phyloP scores from a whole-genome alignment of 2,329 filamentous ascomycete species.

The Diaporthe velutina region DNA sequence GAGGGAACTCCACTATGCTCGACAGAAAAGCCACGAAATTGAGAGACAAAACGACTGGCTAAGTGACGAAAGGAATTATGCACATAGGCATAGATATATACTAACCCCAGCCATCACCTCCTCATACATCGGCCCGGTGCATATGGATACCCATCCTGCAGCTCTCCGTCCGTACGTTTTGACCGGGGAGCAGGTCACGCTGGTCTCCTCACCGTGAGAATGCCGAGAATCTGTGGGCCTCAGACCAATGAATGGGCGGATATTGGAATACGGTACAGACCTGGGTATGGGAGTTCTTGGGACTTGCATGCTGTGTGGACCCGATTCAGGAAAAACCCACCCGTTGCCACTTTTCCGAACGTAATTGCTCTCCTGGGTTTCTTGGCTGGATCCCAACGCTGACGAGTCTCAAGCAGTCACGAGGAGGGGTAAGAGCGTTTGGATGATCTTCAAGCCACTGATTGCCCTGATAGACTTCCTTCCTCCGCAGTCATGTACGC shows the following conservation, averaged over 20 bases:
- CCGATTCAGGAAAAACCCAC: conserved; percentile 12
- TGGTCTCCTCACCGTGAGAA: conserved; percentile 20
- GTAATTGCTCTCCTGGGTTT: conserved; percentile 14
- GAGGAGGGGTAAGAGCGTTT: not conserved
- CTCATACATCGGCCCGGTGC: conserved; percentile 24
- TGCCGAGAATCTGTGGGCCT: conserved; percentile 29
- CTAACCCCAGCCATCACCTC: not conserved
- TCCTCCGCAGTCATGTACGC: not conserved
- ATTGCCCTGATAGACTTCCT: not conserved
- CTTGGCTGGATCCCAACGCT: conserved; percentile 4
- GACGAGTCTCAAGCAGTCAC: conserved; percentile 13
- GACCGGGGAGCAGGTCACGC: conserved; percentile 14
- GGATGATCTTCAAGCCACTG: not conserved
- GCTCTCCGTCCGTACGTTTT: conserved; percentile 38
- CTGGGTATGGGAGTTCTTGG: conserved; percentile 19
- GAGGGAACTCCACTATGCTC: not conserved
- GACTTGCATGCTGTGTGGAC: conserved; percentile 3
- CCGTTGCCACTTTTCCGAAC: conserved; percentile 25
- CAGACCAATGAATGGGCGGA: conserved; percentile 14
- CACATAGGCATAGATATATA: conserved; percentile 1
- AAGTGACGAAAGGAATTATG: not conserved
- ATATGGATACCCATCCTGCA: conserved; percentile 25
- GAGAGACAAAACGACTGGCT: not conserved
- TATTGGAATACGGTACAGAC: conserved; percentile 24
- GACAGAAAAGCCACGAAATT: not conserved